Base-by-base conservation (phyloP, 2,329 filamentous ascomycete genomes). In the Pestalotiopsis sp. region DNA sequence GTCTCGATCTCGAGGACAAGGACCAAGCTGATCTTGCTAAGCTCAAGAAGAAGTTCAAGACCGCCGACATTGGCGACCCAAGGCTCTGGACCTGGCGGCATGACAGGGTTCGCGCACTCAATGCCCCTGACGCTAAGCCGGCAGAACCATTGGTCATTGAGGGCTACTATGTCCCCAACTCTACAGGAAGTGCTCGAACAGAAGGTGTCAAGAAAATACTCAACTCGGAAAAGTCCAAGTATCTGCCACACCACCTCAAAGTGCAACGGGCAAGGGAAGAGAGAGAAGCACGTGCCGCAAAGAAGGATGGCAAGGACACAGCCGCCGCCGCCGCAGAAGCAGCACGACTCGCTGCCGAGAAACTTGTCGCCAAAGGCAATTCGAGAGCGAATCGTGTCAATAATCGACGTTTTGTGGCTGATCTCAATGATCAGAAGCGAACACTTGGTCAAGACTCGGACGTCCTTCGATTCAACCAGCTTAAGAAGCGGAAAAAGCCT, bases 401-500 rank as follows among this genome's bases (percentile, higher is more conserved):
- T 79, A 98, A 98, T 78, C 93, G 96, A 69, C 93, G 96, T 62
- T 92, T 97, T 71, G 92, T 97, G 72, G 96, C 96, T 67, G 96
- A 98, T 76, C 91, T 99, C 74, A 97, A 97, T 78, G 93, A 96
- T 60, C 95, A 98, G 80, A 97, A 97, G 84, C 94, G 94, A 82
- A 92, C 91, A 13, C 87, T 94, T 23, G 92, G 92, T 66, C 89
- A 90, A 71, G 95, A 97, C 73, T 93, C 94, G 67, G 95, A 98
- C 75, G 94, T 96, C 38, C 89, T 99, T 76, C 93, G 95, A 69
- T 99, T 99, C 87, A 99, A 99, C 81, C 96, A 98, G 83, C 90
- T 99, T 69, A 98, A 98, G 87, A 99, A 98, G 83, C 93, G 96
- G 70, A 99, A 98, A 90, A 99, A 99, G 86, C 95, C 95, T 1